These are phyloP conservation scores for Tuber microsphaerosporum DNA, from an alignment of 495 filamentous ascomycete genomes.

Conservation along the genomic window DNA sequence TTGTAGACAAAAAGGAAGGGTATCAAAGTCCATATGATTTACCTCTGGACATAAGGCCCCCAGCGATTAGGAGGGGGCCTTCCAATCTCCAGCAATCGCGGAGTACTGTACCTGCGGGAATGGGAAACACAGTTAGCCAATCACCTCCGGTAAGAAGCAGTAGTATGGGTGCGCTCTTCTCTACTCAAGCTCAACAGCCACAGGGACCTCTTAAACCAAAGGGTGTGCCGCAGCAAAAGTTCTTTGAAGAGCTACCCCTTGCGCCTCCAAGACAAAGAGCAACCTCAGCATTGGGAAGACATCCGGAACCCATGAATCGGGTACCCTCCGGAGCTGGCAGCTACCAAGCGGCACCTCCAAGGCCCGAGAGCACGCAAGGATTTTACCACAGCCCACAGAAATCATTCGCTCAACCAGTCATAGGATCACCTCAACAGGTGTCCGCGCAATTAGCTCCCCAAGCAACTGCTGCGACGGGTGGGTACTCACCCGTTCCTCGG, in stretches of 20 bases:
- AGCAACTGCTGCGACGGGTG: conserved; percentile 43
- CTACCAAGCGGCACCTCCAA: conserved; percentile 20
- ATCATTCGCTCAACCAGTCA: conserved; percentile 14
- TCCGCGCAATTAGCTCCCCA: conserved; percentile 43
- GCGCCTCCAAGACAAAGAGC: conserved; percentile 53
- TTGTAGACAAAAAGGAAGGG: conserved; percentile 82
- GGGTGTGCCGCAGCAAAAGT: conserved; percentile 26
- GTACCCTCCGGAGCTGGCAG: conserved; percentile 33
- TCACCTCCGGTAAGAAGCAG: conserved; percentile 55
- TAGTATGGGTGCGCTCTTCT: conserved; percentile 51
- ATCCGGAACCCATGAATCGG: conserved; percentile 27
- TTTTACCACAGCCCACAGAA: conserved; percentile 34
- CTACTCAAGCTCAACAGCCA: conserved; percentile 40
- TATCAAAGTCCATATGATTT: conserved; percentile 93
- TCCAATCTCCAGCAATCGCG: conserved; percentile 46
- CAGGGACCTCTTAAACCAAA: conserved; percentile 35
- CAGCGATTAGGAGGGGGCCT: conserved; percentile 46
- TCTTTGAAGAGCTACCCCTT: conserved; percentile 69
- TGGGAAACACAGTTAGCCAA: conserved; percentile 44
- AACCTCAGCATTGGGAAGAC: conserved; percentile 34
- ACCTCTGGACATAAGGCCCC: conserved; percentile 74
- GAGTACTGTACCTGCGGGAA: conserved; percentile 38
- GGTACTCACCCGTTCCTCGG: conserved; percentile 59
- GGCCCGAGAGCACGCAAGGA: conserved; percentile 32
- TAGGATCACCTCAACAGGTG: conserved; percentile 19